Conservation (phyloP, 1,284 basidiomycete genomes). For the Ganoderma resinaceum region DNA sequence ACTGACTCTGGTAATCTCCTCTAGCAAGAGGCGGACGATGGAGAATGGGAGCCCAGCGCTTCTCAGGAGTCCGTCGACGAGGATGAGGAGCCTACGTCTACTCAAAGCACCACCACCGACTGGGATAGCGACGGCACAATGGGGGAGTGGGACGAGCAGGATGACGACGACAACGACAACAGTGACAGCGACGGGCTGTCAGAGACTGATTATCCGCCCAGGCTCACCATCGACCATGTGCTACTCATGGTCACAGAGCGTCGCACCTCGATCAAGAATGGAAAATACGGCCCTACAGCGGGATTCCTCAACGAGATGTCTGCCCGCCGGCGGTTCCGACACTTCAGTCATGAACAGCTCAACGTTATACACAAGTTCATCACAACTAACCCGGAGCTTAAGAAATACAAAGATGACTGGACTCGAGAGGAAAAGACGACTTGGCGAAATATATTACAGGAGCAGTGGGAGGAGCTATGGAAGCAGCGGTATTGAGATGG, state of each 20-base stretch:
- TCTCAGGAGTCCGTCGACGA: slow-evolving; percentile 2
- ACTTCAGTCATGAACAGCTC: not conserved
- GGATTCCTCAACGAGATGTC: not conserved
- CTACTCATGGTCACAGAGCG: not conserved
- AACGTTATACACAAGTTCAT: slow-evolving; percentile 9
- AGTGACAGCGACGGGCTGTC: not conserved
- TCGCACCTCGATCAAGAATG: not conserved
- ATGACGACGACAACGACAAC: not conserved
- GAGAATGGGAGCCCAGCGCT: not conserved
- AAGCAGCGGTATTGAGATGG: not conserved
- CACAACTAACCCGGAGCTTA: not conserved
- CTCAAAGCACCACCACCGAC: not conserved
- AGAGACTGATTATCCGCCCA: not conserved
- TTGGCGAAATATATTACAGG: not conserved
- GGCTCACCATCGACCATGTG: not conserved
- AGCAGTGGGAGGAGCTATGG: not conserved
- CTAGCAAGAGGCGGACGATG: slow-evolving; percentile 2
- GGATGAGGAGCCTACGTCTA: not conserved
- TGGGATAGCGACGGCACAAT: not conserved
- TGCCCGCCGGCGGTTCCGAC: not conserved
- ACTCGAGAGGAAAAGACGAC: not conserved
- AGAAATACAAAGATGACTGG: not conserved
- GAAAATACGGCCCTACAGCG: not conserved
- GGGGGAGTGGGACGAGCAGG: not conserved
- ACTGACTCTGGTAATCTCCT: not conserved